These are phyloP conservation scores for Daldinia bambusicola DNA, from an alignment of 495 filamentous ascomycete genomes.

Conservation along the genomic window DNA sequence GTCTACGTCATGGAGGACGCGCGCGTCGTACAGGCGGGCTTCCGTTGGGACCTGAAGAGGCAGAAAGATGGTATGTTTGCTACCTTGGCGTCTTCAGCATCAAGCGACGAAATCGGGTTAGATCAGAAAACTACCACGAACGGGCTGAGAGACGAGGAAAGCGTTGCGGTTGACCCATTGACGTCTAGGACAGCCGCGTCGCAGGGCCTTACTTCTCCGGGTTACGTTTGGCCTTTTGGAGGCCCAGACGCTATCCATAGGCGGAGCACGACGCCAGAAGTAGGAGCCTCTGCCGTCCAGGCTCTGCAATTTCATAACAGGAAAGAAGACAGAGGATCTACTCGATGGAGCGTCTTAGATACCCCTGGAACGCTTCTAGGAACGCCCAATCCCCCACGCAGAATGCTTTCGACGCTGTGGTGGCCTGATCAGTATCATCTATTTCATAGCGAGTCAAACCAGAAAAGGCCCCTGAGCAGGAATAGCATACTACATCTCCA, in stretches of 20 bases:
- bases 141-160: not conserved
- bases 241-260: not conserved
- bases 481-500: constrained; percentile 37
- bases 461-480: not conserved
- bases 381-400: not conserved
- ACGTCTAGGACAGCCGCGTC: constrained; percentile 21
- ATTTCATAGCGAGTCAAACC: not conserved
- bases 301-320: constrained; percentile 1
- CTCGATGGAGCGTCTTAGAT: not conserved
- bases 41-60: constrained; percentile 50
- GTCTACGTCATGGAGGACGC: constrained; percentile 84
- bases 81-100: constrained; percentile 20
- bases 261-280: constrained; percentile 8
- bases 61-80: constrained; percentile 50
- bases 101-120: not conserved
- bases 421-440: not conserved
- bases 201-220: constrained; percentile 10
- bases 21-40: constrained; percentile 73
- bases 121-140: not conserved
- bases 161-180: constrained; percentile 22
- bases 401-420: constrained; percentile 14
- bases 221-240: constrained; percentile 34
- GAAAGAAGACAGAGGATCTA: not conserved
- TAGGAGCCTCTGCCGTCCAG: not conserved
- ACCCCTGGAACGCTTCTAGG: not conserved